A percentile compares a stretch with the other conserved stretches of the same genome.
Evolutionary conservation across 768 basidiomycete species (phyloP).

Genomic region (Kwoniella pini): DNA sequence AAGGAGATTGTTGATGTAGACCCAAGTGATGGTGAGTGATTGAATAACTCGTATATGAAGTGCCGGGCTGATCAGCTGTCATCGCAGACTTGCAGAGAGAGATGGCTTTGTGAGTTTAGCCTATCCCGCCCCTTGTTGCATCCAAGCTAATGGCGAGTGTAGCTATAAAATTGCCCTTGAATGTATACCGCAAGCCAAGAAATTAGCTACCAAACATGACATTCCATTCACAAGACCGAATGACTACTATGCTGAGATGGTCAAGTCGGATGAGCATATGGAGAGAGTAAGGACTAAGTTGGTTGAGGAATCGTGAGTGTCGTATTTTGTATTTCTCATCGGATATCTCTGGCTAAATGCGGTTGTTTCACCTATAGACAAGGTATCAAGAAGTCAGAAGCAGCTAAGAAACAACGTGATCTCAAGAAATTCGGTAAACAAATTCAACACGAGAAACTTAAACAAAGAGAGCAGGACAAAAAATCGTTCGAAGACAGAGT

Average conservation of each 20-base stretch:
- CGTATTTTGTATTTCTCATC: neutral
- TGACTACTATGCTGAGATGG: constrained; percentile 99
- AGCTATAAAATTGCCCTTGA: constrained; percentile 97
- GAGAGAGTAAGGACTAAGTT: constrained; percentile 87
- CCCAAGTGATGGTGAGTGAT: constrained; percentile 39
- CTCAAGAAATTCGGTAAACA: constrained; percentile 99
- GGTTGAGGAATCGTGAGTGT: constrained; percentile 68
- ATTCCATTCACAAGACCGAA: constrained; percentile 82
- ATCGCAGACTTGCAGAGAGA: constrained; percentile 80
- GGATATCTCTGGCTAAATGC: neutral
- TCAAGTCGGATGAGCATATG: constrained; percentile 97
- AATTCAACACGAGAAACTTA: constrained; percentile 90
- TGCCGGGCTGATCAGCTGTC: neutral
- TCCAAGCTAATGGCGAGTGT: constrained; percentile 2
- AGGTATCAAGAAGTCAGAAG: constrained; percentile 85
- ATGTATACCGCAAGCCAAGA: constrained; percentile 70
- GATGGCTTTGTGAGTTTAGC: constrained; percentile 77
- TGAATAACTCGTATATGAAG: neutral
- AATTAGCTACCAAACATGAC: constrained; percentile 73
- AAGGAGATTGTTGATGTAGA: constrained; percentile 42
- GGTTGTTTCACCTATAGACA: constrained; percentile 56
- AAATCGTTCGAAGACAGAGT: constrained; percentile 87
- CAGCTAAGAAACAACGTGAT: constrained; percentile 85
- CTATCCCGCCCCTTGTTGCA: neutral
- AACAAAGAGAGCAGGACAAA: constrained; percentile 83